Conservation (phyloP, 2,329 filamentous ascomycete species). For the Xylaria sp. region DNA sequence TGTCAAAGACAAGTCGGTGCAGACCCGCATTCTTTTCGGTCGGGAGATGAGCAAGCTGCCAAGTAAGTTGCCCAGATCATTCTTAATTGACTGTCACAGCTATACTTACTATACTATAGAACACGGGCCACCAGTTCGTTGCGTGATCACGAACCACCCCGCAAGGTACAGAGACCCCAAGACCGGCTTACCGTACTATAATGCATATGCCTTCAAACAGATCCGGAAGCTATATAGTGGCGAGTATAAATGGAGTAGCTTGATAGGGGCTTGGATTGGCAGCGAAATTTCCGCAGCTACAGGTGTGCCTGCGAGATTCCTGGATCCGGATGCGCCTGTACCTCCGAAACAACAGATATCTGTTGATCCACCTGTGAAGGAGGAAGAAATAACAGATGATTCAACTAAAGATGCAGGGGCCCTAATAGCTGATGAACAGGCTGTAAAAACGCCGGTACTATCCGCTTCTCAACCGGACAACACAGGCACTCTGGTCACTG, state of each 20-base stretch:
- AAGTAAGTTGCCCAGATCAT: slow-evolving; percentile 55
- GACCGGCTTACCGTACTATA: slow-evolving; percentile 85
- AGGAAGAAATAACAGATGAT: slow-evolving; percentile 21
- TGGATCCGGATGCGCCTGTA: slow-evolving; percentile 54
- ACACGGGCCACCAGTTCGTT: slow-evolving; percentile 67
- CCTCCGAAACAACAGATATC: slow-evolving; percentile 45
- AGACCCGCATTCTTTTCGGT: slow-evolving; percentile 69
- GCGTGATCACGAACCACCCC: slow-evolving; percentile 83
- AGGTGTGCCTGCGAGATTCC: slow-evolving; percentile 84
- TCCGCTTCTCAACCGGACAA: slow-evolving; percentile 2
- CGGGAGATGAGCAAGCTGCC: slow-evolving; percentile 68
- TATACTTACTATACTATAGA: slow-evolving; percentile 53
- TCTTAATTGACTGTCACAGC: too few relatives aligned
- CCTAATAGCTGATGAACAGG: background rate
- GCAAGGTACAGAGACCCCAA: slow-evolving; percentile 87
- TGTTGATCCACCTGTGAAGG: slow-evolving; percentile 26
- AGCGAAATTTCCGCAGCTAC: slow-evolving; percentile 70
- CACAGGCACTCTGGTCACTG: background rate
- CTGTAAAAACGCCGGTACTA: background rate
- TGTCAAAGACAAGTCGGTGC: slow-evolving; percentile 66
- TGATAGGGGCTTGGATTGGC: slow-evolving; percentile 87
- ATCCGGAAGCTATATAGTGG: slow-evolving; percentile 79
- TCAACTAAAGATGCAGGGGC: slow-evolving; percentile 16
- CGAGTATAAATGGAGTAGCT: slow-evolving; percentile 83
- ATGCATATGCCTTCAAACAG: slow-evolving; percentile 82